Base-by-base conservation (phyloP, 257 asterid genomes). In the Cynanchum wilfordii region DNA sequence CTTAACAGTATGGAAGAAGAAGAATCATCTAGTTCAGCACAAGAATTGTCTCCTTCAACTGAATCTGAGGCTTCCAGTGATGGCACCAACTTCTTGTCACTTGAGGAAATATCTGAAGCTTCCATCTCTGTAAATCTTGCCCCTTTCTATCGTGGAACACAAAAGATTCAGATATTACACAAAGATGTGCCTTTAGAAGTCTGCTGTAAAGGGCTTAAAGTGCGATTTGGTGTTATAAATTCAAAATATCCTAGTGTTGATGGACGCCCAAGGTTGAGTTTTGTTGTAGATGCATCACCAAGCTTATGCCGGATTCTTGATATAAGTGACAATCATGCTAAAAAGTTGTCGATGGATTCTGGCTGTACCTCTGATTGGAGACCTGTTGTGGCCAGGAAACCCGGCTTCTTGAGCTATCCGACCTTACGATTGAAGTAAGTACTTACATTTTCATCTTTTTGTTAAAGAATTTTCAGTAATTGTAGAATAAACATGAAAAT, bases 311-410 rank as follows among this genome's bases (percentile, higher is more conserved):
- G 69, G 71, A 69, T 90, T 83, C 80, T 95, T 30, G 98, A 95
- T 0, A 73, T 60, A 58, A 79, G 76, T 85, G 97, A 95, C 78
- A 63, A 71, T 40, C 85, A 79, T 74, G 96, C 93, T 73, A 81
- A 76, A 60, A 86, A 83, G 73, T 78, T 86, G 50, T 87, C 89
- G 13, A 58, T 69, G 70, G 94, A 87, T 68, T 90, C 89, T 56
- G 88, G 94, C 75, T 89, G 96, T 84, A 74, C 59, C 56, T 92
- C 99, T 60, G 96, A 89, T 47, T 95, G 99, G 98, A 84, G 92
- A 83, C 87, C 88, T 75, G 85, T 84, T 56, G 93, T 95, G 12
- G 74, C 78, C 66, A 89, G 96, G 81, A 92, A 88, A 79, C 79
- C 80, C 8, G 95, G 95, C 72, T 92, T 77, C 88, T 80, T 27